Evolutionary conservation across 108 stramenopile genomes (phyloP), one percentile per base, ranked within the genome.

Genomic region (Nannochloropsis salina): DNA sequence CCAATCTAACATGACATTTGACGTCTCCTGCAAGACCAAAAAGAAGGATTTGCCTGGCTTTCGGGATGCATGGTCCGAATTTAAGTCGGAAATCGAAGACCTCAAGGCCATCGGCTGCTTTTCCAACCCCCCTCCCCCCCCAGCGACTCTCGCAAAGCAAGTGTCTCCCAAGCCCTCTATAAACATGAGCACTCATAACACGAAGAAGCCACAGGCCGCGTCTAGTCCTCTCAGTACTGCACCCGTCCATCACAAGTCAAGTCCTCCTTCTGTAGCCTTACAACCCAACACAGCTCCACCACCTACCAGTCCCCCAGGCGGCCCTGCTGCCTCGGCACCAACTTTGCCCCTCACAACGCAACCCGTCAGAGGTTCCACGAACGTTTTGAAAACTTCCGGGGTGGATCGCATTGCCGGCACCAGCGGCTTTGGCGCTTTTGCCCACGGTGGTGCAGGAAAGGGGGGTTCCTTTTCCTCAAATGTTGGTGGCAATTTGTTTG

Each of bases 1-100:
- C 31, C 31, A 31, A 31, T 31, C 31, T 31, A 31, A 31, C 31
- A 31, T 31, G 31, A 31, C 31, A 31, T 31, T 31, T 31, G 31
- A 31, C 0, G 31, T 31, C 31, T 31, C 31, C 31, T 31, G 12
- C 47, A 51, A 51, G 47, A 51, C 12, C 0, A 51, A 51, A 15
- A 51, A 51, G 15, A 51, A 51, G 47, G 47, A 51, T 51, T 51
- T 51, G 47, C 47, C 47, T 51, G 47, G 47, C 47, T 51, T 51
- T 15, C 10, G 47, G 10, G 47, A 10, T 12, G 47, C 47, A 10
- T 51, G 47, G 47, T 10, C 47, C 0, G 47, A 51, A 15, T 15
- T 51, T 51, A 10, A 51, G 47, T 10, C 47, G 12, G 15, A 51
- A 15, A 51, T 51, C 47, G 15, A 10, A 15, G 47, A 51, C 10